Conservation (phyloP, 805 yeast species). For the Yamadazyma ubonensis region DNA sequence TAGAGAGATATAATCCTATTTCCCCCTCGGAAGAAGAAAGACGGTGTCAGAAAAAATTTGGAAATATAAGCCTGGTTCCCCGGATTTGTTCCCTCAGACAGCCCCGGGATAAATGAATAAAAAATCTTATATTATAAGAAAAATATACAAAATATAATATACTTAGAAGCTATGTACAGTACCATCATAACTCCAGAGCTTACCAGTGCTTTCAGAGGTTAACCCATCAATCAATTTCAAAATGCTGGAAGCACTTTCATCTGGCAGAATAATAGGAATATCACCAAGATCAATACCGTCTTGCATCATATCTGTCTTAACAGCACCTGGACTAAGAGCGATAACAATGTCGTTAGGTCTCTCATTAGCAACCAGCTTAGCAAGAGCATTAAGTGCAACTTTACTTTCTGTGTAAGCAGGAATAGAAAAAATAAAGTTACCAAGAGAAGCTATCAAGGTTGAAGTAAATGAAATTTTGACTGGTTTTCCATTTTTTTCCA, state of each 20-base stretch:
- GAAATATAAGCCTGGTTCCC: too few species aligned
- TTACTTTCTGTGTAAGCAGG: slow-evolving; percentile 32
- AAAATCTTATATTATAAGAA: too few species aligned
- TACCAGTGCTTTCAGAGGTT: slow-evolving; percentile 1
- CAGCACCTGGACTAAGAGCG: slow-evolving; percentile 41
- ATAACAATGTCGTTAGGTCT: slow-evolving; percentile 25
- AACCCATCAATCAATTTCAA: slow-evolving; percentile 1
- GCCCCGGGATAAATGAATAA: too few species aligned
- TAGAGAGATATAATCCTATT: too few species aligned
- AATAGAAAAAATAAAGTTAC: neutral
- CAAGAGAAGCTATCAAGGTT: slow-evolving; percentile 14
- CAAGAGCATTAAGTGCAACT: slow-evolving; percentile 30
- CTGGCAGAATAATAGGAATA: neutral
- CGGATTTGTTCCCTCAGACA: too few species aligned
- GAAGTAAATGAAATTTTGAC: slow-evolving; percentile 9
- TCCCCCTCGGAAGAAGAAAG: too few species aligned
- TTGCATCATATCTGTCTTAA: slow-evolving; percentile 31
- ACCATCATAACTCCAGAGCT: slow-evolving; percentile 3
- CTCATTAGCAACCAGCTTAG: slow-evolving; percentile 22
- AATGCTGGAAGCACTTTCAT: neutral
- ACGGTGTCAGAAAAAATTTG: too few species aligned
- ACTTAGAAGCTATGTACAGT: too few species aligned
- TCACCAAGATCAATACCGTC: too few species aligned
- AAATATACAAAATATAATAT: too few species aligned
- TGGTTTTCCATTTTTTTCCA: slow-evolving; percentile 1